A percentile compares a stretch with the other conserved stretches of the same genome.
Evolutionary conservation across 179 eudicot species (phyloP).

Genomic region (Beta lomatogona): DNA sequence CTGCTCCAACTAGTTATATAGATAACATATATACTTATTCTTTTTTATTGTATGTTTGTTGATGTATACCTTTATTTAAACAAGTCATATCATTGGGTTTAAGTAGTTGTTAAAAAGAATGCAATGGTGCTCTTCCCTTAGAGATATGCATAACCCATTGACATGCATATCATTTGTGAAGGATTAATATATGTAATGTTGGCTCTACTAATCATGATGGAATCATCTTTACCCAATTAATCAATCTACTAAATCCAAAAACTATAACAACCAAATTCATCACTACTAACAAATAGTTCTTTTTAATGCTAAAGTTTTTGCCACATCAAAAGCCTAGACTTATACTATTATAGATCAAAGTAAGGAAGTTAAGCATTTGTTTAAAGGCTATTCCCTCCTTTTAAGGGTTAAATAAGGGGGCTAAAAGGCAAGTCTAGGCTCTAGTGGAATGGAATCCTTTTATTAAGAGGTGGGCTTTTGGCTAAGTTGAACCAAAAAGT

Average conservation of each 20-base stretch:
- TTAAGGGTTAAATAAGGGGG: constrained; percentile 17
- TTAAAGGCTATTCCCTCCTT: constrained; percentile 27
- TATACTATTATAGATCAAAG: neutral
- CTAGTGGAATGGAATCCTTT: constrained; percentile 21
- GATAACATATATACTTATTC: too few relatives aligned
- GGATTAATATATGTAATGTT: constrained; percentile 5
- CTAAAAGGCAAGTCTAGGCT: constrained; percentile 23
- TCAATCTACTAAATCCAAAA: constrained; percentile 9
- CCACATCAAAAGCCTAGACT: constrained; percentile 17
- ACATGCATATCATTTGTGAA: neutral
- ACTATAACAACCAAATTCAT: neutral
- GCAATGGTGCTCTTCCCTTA: neutral
- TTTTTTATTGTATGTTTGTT: too few relatives aligned
- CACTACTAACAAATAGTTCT: neutral
- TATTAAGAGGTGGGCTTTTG: neutral
- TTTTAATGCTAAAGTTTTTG: neutral
- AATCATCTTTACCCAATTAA: constrained; percentile 22
- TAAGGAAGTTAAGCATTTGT: constrained; percentile 12
- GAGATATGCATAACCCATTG: neutral
- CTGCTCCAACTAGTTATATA: too few relatives aligned
- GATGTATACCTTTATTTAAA: too few relatives aligned
- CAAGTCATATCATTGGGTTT: too few relatives aligned
- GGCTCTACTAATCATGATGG: constrained; percentile 22
- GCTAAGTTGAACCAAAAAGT: constrained; percentile 29
- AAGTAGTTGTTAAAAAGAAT: too few relatives aligned